Base-by-base conservation (phyloP, 202 grass and related monocot species). In the Setaria viridis region DNA sequence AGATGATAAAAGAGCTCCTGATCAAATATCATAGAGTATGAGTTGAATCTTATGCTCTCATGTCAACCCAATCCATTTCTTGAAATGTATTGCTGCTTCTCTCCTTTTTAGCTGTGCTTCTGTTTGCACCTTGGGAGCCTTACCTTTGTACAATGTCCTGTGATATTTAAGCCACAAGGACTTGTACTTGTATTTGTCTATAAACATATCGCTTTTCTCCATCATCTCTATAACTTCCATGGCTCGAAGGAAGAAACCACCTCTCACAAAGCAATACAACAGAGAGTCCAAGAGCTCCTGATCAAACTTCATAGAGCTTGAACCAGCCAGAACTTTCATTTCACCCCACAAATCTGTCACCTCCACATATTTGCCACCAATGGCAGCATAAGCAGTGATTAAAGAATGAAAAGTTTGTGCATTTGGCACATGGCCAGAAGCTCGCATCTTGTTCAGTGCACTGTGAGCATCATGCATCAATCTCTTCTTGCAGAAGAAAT, bases 91-190 rank as follows among this genome's bases (percentile, higher is more conserved):
- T 81, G 95, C 91, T 47, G 95, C 93, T 62, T 98, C 93, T 86
- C 91, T 95, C 86, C 93, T 89, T 84, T 88, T 90, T 72, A 94
- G n/a, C 85, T 95, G 96, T 68, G 93, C 91, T 84, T 95, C 96
- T 79, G 91, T 98, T 85, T 98, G 93, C 46, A 92, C 76, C 76
- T 95, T 98, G 56, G 87, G 78, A 51, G 91, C 86, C 84, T 94
- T 95, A 62, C 86, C 88, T 89, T 95, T 92, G 57, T 95, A 95
- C 79, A 95, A 55, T 78, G 89, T 89, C 72, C 81, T 90, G 78
- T 98, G 93, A 70, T 98, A 98, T 85, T 95, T 98, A 78, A 98
- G 85, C 93, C 95, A 98, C 84, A 98, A 73, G 56, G 81, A 95
- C 67, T 91, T 94, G 82, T 94, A 98, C 84, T 95, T 98, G 76